phyloP scores from a whole-genome alignment of 1,139 yeast species.

The Protomyces inouyei region DNA sequence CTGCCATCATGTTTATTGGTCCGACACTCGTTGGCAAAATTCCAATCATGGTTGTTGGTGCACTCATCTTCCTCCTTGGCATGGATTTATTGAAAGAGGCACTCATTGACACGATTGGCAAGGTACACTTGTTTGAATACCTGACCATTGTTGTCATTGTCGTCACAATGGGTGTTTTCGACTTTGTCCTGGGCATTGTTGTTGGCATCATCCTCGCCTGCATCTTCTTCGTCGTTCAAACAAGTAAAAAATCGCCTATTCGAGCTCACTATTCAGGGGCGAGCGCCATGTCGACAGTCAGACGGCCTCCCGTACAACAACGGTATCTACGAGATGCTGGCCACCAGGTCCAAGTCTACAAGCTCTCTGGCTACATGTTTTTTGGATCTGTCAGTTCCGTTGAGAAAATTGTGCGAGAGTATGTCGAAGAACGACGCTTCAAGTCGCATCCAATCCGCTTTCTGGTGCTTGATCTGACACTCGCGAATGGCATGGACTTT shows the following conservation, averaged over 20 bases:
- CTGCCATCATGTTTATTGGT: slow-evolving; percentile 74
- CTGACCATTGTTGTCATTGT: slow-evolving; percentile 78
- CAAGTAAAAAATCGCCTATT: slow-evolving; percentile 78
- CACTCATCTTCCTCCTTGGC: slow-evolving; percentile 82
- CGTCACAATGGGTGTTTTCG: slow-evolving; percentile 90
- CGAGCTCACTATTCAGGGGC: slow-evolving; percentile 80
- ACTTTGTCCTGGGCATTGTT: slow-evolving; percentile 85
- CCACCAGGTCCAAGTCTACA: slow-evolving; percentile 80
- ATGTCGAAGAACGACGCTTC: slow-evolving; percentile 50
- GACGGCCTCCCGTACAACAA: slow-evolving; percentile 85
- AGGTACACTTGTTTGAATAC: slow-evolving; percentile 72
- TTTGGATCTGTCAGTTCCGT: slow-evolving; percentile 94
- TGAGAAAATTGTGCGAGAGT: slow-evolving; percentile 63
- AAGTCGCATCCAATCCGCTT: slow-evolving; percentile 61
- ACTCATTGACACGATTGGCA: slow-evolving; percentile 73
- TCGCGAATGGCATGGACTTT: slow-evolving; percentile 79
- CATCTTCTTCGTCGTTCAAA: slow-evolving; percentile 83
- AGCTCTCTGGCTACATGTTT: slow-evolving; percentile 80
- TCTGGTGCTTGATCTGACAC: slow-evolving; percentile 75
- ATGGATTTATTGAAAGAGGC: slow-evolving; percentile 86
- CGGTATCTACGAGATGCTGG: slow-evolving; percentile 82
- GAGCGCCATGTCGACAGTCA: slow-evolving; percentile 85
- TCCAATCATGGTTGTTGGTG: slow-evolving; percentile 93
- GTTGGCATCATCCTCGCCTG: slow-evolving; percentile 90
- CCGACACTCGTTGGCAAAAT: slow-evolving; percentile 90